A percentile compares a stretch with the other conserved stretches of the same genome.
These are phyloP conservation scores for Paracamarosporium sp. DNA, from an alignment of 2,329 filamentous ascomycete species.

Conservation along the genomic window DNA sequence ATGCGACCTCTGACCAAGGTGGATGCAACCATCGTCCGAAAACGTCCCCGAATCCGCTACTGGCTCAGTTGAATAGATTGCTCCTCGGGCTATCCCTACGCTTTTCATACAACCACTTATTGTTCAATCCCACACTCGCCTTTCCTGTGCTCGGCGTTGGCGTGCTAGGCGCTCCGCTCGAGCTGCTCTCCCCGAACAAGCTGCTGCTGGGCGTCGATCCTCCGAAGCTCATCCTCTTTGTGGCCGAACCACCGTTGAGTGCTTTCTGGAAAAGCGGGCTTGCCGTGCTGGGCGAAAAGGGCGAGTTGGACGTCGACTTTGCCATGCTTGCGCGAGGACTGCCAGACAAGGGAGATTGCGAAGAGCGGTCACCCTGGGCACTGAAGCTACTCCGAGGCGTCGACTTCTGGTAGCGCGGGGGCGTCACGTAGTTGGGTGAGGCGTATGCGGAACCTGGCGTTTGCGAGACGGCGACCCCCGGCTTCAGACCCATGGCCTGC, in stretches of 20 bases:
- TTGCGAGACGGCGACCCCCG: conserved; percentile 61
- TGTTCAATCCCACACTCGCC: conserved; percentile 81
- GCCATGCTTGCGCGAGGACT: conserved; percentile 52
- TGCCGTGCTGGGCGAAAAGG: conserved; percentile 57
- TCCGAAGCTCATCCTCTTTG: conserved; percentile 69
- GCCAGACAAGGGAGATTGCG: conserved; percentile 65
- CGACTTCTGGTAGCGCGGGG: conserved; percentile 83
- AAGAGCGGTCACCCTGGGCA: conserved; percentile 49
- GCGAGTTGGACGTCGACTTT: conserved; percentile 41
- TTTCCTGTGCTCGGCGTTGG: conserved; percentile 68
- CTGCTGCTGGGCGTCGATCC: conserved; percentile 52
- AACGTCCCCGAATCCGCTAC: neutral
- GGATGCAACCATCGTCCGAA: conserved; percentile 1
- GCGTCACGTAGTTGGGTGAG: conserved; percentile 73
- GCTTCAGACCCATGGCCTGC: conserved; percentile 79
- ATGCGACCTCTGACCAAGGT: conserved; percentile 11
- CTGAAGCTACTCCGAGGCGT: conserved; percentile 67
- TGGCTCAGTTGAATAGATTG: conserved; percentile 33
- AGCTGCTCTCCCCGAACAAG: conserved; percentile 47
- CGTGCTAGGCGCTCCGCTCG: conserved; percentile 60
- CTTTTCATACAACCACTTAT: conserved; percentile 93
- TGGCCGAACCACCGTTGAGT: conserved; percentile 56
- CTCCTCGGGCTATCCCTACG: conserved; percentile 61
- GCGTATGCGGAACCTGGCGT: conserved; percentile 65
- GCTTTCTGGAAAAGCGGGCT: conserved; percentile 74